phyloP scores from a whole-genome alignment of 2,329 filamentous ascomycete species.

The Rutstroemia sp. region DNA sequence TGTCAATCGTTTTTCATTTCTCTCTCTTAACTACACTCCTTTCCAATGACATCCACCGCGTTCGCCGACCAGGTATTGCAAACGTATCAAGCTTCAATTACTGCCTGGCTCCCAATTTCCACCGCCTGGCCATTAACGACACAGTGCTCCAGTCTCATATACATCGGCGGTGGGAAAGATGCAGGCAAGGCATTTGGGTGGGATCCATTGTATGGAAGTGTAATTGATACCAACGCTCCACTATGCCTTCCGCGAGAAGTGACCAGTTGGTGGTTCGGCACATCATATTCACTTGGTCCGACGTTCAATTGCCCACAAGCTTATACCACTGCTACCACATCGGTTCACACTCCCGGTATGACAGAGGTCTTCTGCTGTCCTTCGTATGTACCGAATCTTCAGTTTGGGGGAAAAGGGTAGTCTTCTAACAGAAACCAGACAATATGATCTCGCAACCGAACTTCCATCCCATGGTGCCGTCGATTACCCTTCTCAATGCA shows the following conservation, averaged over 20 bases:
- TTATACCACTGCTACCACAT: constrained; percentile 3
- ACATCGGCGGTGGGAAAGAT: not conserved
- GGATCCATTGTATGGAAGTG: constrained; percentile 1
- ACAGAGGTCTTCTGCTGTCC: constrained; percentile 5
- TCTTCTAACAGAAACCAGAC: not conserved
- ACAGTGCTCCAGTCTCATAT: not conserved
- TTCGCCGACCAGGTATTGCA: not conserved
- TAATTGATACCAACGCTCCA: constrained; percentile 1
- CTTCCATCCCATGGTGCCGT: not conserved
- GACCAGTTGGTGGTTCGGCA: constrained; percentile 3
- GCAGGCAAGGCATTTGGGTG: not conserved
- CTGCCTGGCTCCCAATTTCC: constrained; percentile 2
- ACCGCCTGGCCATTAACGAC: not conserved
- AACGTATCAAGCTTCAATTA: not conserved
- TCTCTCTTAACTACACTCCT: not conserved
- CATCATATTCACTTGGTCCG: not conserved
- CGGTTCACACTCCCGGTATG: not conserved
- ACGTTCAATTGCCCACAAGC: constrained; percentile 1
- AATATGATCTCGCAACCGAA: not conserved
- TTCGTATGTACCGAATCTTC: not conserved
- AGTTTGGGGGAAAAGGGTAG: not conserved
- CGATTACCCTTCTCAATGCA: constrained; percentile 3
- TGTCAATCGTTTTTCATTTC: not conserved
- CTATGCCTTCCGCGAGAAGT: constrained; percentile 3
- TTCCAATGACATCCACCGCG: not conserved